Evolutionary conservation across 164 flowering plant genomes (phyloP).

Genomic region (Chimonanthus salicifolius): DNA sequence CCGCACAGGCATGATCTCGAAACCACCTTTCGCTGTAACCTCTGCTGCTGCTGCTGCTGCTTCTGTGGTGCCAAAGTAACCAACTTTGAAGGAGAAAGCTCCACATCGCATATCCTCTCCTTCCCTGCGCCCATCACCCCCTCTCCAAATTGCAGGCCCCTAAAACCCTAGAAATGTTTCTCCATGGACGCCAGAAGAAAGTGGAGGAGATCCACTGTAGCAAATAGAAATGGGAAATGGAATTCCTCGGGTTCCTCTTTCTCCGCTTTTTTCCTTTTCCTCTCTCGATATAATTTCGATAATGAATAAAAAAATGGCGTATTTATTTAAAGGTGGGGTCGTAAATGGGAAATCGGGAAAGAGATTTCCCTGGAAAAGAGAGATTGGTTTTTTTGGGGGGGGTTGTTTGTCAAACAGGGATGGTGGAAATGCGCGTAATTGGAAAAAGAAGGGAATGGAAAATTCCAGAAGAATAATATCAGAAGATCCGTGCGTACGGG

Average conservation of each 20-base stretch:
- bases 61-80: no score
- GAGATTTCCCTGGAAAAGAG: background rate
- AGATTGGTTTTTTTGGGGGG: background rate
- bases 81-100: background rate
- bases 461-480: background rate
- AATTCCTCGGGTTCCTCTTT: no score
- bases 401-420: background rate
- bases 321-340: no score
- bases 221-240: no score
- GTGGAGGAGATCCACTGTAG: no score
- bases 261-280: no score
- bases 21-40: slow-evolving; percentile 31
- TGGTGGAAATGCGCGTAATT: background rate
- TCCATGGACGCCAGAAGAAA: no score
- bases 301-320: no score
- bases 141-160: background rate
- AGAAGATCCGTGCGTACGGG: background rate
- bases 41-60: slow-evolving; percentile 21
- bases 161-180: no score
- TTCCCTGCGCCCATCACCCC: background rate
- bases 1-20: slow-evolving; percentile 66
- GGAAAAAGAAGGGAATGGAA: background rate
- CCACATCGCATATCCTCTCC: background rate
- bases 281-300: no score
- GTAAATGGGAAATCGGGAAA: background rate